Conservation (phyloP, 2,329 filamentous ascomycete genomes). For the Xylaria sp. region DNA sequence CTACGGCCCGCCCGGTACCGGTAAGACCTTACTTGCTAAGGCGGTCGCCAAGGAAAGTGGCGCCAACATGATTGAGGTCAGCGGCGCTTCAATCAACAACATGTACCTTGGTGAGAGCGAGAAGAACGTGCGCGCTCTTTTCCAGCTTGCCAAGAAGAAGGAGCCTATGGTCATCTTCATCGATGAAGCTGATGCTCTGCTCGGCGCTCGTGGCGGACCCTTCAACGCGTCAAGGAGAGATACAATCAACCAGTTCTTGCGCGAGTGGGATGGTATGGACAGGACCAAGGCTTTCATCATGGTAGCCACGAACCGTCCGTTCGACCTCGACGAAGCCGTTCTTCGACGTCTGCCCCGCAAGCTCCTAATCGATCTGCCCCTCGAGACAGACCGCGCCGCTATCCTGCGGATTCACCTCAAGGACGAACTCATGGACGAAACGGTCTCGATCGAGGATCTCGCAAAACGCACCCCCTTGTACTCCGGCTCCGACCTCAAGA, state of each 20-base stretch:
- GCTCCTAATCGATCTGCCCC: slow-evolving; percentile 67
- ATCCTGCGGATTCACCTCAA: slow-evolving; percentile 68
- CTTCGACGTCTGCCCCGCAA: slow-evolving; percentile 69
- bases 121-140: slow-evolving; percentile 91
- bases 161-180: slow-evolving; percentile 93
- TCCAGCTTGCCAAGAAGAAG: slow-evolving; percentile 84
- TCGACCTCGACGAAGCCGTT: slow-evolving; percentile 87
- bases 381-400: slow-evolving; percentile 57
- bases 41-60: slow-evolving; percentile 64
- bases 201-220: slow-evolving; percentile 67
- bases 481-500: slow-evolving; percentile 79
- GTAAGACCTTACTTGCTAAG: slow-evolving; percentile 65
- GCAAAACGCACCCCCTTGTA: slow-evolving; percentile 68
- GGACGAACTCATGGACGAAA: slow-evolving; percentile 57
- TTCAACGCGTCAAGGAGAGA: slow-evolving; percentile 72
- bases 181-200: slow-evolving; percentile 90
- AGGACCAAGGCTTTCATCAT: slow-evolving; percentile 89
- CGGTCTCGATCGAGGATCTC: slow-evolving; percentile 56
- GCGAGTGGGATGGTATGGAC: slow-evolving; percentile 90
- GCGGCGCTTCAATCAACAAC: slow-evolving; percentile 85
- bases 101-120: slow-evolving; percentile 96
- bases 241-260: slow-evolving; percentile 92
- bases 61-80: slow-evolving; percentile 77
- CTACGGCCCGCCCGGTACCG: slow-evolving; percentile 81
- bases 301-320: slow-evolving; percentile 93